These are phyloP conservation scores for Erodium moschatum DNA, from an alignment of 441 rosid species.

Conservation along the genomic window DNA sequence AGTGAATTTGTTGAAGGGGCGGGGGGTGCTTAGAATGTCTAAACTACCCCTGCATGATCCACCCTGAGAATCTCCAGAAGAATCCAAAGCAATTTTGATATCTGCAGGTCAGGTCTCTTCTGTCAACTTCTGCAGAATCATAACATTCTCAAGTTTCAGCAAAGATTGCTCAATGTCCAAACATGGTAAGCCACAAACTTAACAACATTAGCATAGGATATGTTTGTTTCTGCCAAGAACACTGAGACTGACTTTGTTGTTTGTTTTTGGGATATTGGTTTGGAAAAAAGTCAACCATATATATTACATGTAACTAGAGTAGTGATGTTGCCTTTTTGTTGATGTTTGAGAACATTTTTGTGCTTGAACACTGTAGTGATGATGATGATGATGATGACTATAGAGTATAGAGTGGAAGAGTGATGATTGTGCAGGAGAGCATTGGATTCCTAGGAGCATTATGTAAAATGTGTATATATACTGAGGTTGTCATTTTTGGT, in stretches of 20 bases:
- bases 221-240: too few relatives aligned
- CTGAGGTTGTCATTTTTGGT: too few relatives aligned
- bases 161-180: too few relatives aligned
- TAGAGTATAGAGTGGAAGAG: background rate
- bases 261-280: too few relatives aligned
- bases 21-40: constrained; percentile 34
- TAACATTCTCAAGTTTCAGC: background rate
- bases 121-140: background rate
- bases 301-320: too few relatives aligned
- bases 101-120: background rate
- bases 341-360: background rate
- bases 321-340: too few relatives aligned
- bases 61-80: constrained; percentile 1
- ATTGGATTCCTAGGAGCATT: constrained; percentile 4
- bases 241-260: too few relatives aligned
- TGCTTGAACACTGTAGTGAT: background rate
- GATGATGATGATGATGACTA: too few relatives aligned
- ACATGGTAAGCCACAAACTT: background rate
- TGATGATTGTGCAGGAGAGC: constrained; percentile 2
- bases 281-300: too few relatives aligned
- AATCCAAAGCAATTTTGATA: background rate
- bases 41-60: constrained; percentile 27
- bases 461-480: background rate
- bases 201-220: background rate
- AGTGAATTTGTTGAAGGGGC: too few relatives aligned